phyloP scores from a whole-genome alignment of 2,329 filamentous ascomycete species.

The Amauroascus niger region DNA sequence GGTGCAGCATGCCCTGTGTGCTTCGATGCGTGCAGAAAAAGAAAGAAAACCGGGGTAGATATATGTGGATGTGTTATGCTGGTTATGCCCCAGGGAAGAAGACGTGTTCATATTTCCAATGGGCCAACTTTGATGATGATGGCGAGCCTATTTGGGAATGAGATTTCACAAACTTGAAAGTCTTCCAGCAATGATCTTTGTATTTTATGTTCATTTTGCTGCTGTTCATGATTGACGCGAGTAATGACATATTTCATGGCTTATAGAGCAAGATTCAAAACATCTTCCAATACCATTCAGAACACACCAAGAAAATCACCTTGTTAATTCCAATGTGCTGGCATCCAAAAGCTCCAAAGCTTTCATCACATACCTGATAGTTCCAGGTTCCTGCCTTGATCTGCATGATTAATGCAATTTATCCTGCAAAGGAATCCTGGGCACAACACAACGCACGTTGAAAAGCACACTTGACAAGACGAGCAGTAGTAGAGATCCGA shows the following conservation, averaged over 20 bases:
- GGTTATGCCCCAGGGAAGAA: conserved; percentile 40
- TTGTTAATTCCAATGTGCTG: not conserved
- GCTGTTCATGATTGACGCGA: not conserved
- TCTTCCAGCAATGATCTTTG: not conserved
- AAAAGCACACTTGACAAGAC: too few species aligned
- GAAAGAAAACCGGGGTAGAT: conserved; percentile 63
- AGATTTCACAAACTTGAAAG: not conserved
- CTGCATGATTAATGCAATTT: too few species aligned
- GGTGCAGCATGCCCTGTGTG: conserved; percentile 58
- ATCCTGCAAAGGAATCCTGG: too few species aligned
- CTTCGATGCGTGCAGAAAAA: conserved; percentile 72
- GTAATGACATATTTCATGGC: not conserved
- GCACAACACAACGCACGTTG: too few species aligned
- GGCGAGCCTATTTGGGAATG: conserved; percentile 61
- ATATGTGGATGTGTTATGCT: conserved; percentile 91
- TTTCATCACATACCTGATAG: too few species aligned
- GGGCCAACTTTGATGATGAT: conserved; percentile 79
- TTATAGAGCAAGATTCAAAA: not conserved
- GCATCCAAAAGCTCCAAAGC: not conserved
- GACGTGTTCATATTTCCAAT: conserved; percentile 69
- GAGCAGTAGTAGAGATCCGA: too few species aligned
- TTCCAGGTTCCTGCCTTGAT: too few species aligned
- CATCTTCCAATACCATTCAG: not conserved
- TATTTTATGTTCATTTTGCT: not conserved
- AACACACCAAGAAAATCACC: not conserved